Evolutionary conservation across 768 basidiomycete genomes (phyloP).

Genomic region (Inosperma sp.): DNA sequence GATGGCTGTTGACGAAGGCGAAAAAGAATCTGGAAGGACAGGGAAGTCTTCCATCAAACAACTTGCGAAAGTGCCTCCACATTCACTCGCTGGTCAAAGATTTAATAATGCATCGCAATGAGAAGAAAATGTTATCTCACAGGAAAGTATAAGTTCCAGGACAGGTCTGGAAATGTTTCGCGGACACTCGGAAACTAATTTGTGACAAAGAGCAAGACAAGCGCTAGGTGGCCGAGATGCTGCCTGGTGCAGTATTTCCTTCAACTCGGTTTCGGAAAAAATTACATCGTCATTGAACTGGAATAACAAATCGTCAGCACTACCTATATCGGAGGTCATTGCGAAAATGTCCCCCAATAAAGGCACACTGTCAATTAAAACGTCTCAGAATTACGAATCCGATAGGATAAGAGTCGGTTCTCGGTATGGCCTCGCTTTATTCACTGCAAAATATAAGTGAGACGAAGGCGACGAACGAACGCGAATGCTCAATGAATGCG

Average conservation of each 20-base stretch:
- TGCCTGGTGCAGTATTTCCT: background rate
- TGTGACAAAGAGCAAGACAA: background rate
- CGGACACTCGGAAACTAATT: background rate
- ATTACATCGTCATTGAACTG: background rate
- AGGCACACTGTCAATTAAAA: too few species aligned
- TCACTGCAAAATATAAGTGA: too few species aligned
- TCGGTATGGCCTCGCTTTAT: too few species aligned
- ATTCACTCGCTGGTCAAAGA: slow-evolving; percentile 1
- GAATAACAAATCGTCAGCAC: background rate
- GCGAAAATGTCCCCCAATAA: too few species aligned
- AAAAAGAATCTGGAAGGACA: background rate
- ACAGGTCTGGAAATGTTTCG: background rate
- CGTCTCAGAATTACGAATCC: too few species aligned
- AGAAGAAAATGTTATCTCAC: background rate
- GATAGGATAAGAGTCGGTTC: too few species aligned
- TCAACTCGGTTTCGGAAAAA: background rate
- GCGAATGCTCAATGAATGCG: too few species aligned
- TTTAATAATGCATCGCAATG: background rate
- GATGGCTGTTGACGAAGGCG: background rate
- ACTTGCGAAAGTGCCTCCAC: background rate
- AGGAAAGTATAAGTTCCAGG: background rate
- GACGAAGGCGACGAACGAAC: too few species aligned
- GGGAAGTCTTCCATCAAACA: slow-evolving; percentile 1
- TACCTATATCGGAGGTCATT: too few species aligned
- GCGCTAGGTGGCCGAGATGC: background rate